These are phyloP conservation scores for Peronospora destructor DNA, from an alignment of 352 stramenopile species.

Conservation along the genomic window DNA sequence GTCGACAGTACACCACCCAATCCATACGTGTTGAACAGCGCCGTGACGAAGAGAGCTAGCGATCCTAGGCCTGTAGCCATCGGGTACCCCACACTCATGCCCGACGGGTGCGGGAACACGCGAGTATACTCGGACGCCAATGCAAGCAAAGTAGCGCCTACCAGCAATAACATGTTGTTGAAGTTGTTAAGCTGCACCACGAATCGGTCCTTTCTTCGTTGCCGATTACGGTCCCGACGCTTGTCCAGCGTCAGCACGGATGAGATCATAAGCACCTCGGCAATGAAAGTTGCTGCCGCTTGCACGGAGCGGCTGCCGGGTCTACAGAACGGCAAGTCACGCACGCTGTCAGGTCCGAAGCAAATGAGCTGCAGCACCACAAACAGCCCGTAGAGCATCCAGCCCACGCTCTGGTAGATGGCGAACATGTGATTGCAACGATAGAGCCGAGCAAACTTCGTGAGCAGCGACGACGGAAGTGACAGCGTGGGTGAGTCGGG, in stretches of 20 bases:
- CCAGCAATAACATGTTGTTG: slow-evolving; percentile 78
- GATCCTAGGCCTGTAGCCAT: slow-evolving; percentile 54
- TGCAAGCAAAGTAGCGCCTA: slow-evolving; percentile 57
- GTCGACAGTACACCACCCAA: slow-evolving; percentile 63
- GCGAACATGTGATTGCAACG: slow-evolving; percentile 51
- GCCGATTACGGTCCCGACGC: slow-evolving; percentile 28
- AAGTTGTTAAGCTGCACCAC: slow-evolving; percentile 80
- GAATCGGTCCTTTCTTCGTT: slow-evolving; percentile 39
- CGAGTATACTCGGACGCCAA: slow-evolving; percentile 53
- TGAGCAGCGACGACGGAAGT: slow-evolving; percentile 22
- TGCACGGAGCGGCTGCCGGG: slow-evolving; percentile 46
- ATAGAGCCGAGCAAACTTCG: slow-evolving; percentile 24
- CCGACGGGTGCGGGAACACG: slow-evolving; percentile 29
- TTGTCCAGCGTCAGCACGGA: slow-evolving; percentile 63
- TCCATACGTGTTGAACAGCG: slow-evolving; percentile 78
- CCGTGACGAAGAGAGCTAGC: slow-evolving; percentile 62
- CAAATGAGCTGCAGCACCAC: slow-evolving; percentile 39
- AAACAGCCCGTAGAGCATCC: slow-evolving; percentile 53
- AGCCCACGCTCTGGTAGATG: slow-evolving; percentile 61
- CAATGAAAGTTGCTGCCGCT: slow-evolving; percentile 58
- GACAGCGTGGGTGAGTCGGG: slow-evolving; percentile 16
- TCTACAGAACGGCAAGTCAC: slow-evolving; percentile 32
- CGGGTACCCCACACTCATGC: slow-evolving; percentile 38
- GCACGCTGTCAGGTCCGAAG: slow-evolving; percentile 10
- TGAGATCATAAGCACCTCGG: slow-evolving; percentile 71